Evolutionary conservation across 257 asterid genomes (phyloP), one percentile per base, ranked within the genome.

Genomic region (Scutellaria galericulata): DNA sequence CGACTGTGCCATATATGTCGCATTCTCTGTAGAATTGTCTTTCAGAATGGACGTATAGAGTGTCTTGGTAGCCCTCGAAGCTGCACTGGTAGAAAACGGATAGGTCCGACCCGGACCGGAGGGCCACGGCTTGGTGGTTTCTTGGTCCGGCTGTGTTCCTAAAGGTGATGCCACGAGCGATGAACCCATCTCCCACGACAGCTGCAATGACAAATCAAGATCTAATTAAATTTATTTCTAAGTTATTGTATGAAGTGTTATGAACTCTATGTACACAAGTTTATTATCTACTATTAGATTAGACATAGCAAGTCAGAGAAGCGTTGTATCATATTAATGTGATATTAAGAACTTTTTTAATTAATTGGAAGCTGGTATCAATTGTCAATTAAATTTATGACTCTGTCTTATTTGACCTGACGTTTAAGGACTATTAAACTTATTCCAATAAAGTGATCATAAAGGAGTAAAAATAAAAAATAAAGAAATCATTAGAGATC

Each of bases 41-140:
- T 2, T 85, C 66, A 0, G 96, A 84, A 45, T 85, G 91, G 44
- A 75, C 91, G 66, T 91, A 94, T 5, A 93, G 86, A 0, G 98
- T 94, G 75, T 94, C 98, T 74, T 94, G 98, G 61, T 89, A 91
- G 0, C 98, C 97, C 60, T 91, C 97, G 54, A 94, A 88, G 55
- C 96, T 88, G 76, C 98, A 94, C 11, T 78, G 86, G 74, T 86
- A 91, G 63, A 88, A 82, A 0, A 87, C 93, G 2, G 97, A 91
- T 31, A 78, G 87, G 44, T 94, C 98, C 8, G 98, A 79, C 40
- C 93, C 96, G 6, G 91, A 89, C 7, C 95, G 86, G 5, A 94
- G 75, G 15, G 98, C 97, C 6, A 94, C 98, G 0, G 97, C 97
- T 53, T 91, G 98, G 79, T 88, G 93, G 65, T 89, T 89, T 0